Base-by-base conservation (phyloP, 2,329 filamentous ascomycete genomes). In the Alternaria angustiovoidea region DNA sequence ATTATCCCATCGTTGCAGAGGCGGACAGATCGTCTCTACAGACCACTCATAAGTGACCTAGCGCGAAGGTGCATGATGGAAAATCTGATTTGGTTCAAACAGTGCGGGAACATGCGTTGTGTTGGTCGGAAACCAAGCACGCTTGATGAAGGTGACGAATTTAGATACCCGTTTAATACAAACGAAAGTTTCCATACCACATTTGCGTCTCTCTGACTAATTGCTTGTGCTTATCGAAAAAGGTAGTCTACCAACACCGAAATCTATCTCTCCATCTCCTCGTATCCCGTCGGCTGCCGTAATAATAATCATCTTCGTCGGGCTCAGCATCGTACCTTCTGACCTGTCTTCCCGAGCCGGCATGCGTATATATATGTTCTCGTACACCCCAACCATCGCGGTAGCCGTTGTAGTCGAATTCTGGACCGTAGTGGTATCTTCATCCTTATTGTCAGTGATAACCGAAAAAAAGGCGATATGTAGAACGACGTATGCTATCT, bases 111-210 rank as follows among this genome's bases (percentile, higher is more conserved):
- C 46, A 49, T 12, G 14, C 14, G 8, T 26, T 7, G 32, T 38
- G 18, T 24, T 49, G 46, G 46, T 36, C 2, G 32, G 20, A 49
- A 36, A 49, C 14, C 30, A 49, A 32, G 46, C 46, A 52, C 38
- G 54, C 41, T 38, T 46, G 52, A 47, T 39, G 22, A 46, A 55
- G 48, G 48, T 30, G 28, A 57, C 36, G 46, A 52, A 56, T 54
- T 44, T 61, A 64, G 62, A 64, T 64, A 64, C 62, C 62, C 62
- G 58, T 61, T 57, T 46, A 30, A 41, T 41, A 39, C 22, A 51
- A 30, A 51, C 26, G 42, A 46, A 46, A 34, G 34, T 30, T 28
- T 54, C 36, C 20, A 38, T 36, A 49, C 46, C n/a, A 38, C 11
- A 6, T 6, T 18, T 41, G 12, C 18, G 9, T 11, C 6, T 2